A percentile compares a stretch with the other conserved stretches of the same genome.
Evolutionary conservation across 768 basidiomycete species (phyloP).

Genomic region (Mrakia blollopis): DNA sequence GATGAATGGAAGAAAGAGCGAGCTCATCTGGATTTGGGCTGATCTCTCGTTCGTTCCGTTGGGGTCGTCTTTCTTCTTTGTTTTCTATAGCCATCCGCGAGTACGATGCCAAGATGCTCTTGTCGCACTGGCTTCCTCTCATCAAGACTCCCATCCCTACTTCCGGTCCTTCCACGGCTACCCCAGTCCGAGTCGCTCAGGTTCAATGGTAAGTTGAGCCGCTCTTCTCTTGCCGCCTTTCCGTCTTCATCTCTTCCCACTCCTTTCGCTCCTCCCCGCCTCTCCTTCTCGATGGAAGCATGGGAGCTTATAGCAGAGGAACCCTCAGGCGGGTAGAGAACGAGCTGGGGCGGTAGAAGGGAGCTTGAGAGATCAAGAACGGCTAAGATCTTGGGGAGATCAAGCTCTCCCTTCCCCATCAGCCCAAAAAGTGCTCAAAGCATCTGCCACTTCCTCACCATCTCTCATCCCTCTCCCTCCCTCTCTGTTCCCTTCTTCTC

Average conservation of each 20-base stretch:
- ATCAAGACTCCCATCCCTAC: conserved; percentile 56
- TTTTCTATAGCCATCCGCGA: conserved; percentile 73
- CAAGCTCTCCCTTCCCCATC: not conserved
- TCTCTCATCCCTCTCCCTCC: conserved; percentile 58
- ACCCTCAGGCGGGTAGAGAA: not conserved
- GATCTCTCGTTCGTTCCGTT: not conserved
- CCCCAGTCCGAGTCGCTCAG: conserved; percentile 32
- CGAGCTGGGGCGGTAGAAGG: not conserved
- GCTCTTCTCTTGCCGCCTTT: conserved; percentile 50
- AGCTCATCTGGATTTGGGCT: conserved; percentile 1
- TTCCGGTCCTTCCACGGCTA: conserved; percentile 29
- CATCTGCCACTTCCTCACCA: conserved; percentile 44
- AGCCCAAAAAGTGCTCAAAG: not conserved
- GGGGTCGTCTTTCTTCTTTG: not conserved
- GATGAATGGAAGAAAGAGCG: not conserved
- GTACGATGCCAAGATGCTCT: conserved; percentile 96
- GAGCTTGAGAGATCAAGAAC: not conserved
- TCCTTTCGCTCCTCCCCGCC: not conserved
- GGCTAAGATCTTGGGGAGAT: not conserved
- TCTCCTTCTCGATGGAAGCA: not conserved
- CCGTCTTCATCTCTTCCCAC: conserved; percentile 51
- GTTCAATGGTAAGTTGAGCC: conserved; percentile 28
- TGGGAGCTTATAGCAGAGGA: not conserved
- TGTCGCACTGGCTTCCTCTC: conserved; percentile 94
- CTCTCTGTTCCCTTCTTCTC: not conserved